phyloP scores from a whole-genome alignment of 805 yeast genomes.

The Suhomyces prunicola region DNA sequence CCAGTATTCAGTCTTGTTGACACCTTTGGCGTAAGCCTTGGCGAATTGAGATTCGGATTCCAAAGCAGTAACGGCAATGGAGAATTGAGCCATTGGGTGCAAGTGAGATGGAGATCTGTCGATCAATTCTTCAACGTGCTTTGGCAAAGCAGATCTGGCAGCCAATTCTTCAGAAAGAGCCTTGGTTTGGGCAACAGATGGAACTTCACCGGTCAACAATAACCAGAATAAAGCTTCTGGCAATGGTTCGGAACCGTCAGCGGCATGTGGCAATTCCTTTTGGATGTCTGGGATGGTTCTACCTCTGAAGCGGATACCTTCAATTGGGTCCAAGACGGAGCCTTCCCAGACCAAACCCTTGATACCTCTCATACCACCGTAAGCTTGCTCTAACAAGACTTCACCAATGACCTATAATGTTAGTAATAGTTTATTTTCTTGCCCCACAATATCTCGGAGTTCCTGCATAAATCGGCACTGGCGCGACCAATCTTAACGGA shows the following conservation, averaged over 20 bases:
- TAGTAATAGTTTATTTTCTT: background rate
- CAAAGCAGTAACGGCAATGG: constrained; percentile 71
- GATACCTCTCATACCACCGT: constrained; percentile 82
- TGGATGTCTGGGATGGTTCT: constrained; percentile 72
- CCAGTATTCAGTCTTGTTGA: constrained; percentile 71
- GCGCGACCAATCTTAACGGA: background rate
- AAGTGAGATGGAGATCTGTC: constrained; percentile 63
- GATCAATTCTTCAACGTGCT: constrained; percentile 55
- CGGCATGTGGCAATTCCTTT: constrained; percentile 56
- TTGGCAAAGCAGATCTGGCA: constrained; percentile 62
- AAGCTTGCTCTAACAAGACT: constrained; percentile 43
- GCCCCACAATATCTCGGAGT: background rate
- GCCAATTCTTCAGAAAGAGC: constrained; percentile 61
- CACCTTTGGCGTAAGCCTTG: constrained; percentile 66
- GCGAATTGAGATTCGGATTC: constrained; percentile 72
- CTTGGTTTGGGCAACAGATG: constrained; percentile 56
- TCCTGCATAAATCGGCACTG: background rate
- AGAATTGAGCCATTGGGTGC: constrained; percentile 83
- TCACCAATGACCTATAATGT: constrained; percentile 39
- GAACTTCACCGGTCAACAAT: constrained; percentile 69
- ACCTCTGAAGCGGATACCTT: constrained; percentile 79
- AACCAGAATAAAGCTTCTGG: constrained; percentile 81
- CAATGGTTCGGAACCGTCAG: constrained; percentile 58
- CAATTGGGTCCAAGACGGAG: constrained; percentile 69
- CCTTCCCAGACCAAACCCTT: constrained; percentile 78